Evolutionary conservation across 192 early-diverging fungal species (phyloP).

Genomic region (Phlyctochytrium planicorne): DNA sequence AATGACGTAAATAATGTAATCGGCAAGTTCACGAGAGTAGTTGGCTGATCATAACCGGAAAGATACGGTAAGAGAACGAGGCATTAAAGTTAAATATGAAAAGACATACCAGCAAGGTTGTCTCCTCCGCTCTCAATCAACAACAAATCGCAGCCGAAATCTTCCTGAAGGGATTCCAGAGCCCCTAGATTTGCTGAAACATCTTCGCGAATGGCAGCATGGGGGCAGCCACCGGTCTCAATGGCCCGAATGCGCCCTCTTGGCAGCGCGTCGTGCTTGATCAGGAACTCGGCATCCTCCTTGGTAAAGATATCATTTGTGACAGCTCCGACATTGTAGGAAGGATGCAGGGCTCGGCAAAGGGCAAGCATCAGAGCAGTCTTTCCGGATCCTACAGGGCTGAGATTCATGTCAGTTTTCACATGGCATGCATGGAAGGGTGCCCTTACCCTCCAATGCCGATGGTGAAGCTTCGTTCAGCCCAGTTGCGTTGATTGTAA

Average conservation of each 20-base stretch:
- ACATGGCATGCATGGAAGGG: not conserved
- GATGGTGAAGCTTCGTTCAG: slow-evolving; percentile 90
- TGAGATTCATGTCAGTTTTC: slow-evolving; percentile 38
- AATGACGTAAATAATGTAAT: slow-evolving; percentile 97
- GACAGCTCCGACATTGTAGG: slow-evolving; percentile 83
- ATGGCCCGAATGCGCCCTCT: slow-evolving; percentile 87
- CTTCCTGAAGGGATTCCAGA: slow-evolving; percentile 81
- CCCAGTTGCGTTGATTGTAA: slow-evolving; percentile 79
- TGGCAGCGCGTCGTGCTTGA: slow-evolving; percentile 83
- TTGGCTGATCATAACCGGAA: no score
- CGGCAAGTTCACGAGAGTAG: slow-evolving; percentile 66
- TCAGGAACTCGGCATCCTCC: slow-evolving; percentile 95
- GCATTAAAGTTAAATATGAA: no score
- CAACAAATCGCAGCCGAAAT: slow-evolving; percentile 79
- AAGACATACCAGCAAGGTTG: slow-evolving; percentile 72
- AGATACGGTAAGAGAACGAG: no score
- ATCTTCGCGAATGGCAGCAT: slow-evolving; percentile 94
- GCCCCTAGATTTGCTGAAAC: slow-evolving; percentile 93
- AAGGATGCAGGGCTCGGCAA: slow-evolving; percentile 77
- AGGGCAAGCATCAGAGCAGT: slow-evolving; percentile 90
- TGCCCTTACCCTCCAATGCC: slow-evolving; percentile 86
- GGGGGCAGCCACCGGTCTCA: slow-evolving; percentile 96
- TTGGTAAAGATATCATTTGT: slow-evolving; percentile 98
- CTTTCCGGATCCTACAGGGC: slow-evolving; percentile 94
- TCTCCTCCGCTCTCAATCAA: slow-evolving; percentile 94